Evolutionary conservation across 768 basidiomycete genomes (phyloP).

Genomic region (Lactifluus rugatus): DNA sequence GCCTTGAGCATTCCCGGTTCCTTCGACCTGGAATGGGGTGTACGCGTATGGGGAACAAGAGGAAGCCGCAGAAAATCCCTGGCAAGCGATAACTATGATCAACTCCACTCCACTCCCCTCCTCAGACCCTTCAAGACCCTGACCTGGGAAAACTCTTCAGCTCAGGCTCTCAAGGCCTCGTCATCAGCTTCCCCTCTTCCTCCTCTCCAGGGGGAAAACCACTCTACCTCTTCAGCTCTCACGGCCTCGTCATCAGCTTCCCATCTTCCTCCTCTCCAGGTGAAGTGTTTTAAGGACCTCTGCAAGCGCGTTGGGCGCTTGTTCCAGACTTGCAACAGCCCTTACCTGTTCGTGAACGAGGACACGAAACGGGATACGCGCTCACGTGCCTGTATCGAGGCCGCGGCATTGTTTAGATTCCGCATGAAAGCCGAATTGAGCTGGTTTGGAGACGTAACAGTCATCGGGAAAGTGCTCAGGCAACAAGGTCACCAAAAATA

Average conservation of each 20-base stretch:
- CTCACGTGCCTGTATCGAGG: slow-evolving; percentile 8
- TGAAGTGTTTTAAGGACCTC: background rate
- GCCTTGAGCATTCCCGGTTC: slow-evolving; percentile 11
- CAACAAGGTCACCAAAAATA: slow-evolving; percentile 7
- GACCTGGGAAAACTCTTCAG: no score
- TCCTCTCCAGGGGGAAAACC: no score
- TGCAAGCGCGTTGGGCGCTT: slow-evolving; percentile 6
- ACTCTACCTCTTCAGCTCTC: no score
- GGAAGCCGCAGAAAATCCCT: background rate
- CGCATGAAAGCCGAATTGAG: background rate
- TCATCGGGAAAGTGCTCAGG: slow-evolving; percentile 2
- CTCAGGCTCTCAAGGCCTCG: no score
- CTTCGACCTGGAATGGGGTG: slow-evolving; percentile 3
- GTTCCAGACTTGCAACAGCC: slow-evolving; percentile 9
- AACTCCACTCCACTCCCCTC: background rate
- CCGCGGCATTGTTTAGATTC: slow-evolving; percentile 6
- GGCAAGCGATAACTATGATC: background rate
- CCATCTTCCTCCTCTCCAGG: background rate
- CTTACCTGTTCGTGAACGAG: background rate
- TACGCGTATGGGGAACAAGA: background rate
- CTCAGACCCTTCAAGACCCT: no score
- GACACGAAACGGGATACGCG: slow-evolving; percentile 1
- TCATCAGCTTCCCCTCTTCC: no score
- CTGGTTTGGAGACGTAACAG: slow-evolving; percentile 7
- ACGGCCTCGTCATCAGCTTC: background rate